phyloP scores from a whole-genome alignment of 2,329 filamentous ascomycete genomes.

The Metarhizium sp. region DNA sequence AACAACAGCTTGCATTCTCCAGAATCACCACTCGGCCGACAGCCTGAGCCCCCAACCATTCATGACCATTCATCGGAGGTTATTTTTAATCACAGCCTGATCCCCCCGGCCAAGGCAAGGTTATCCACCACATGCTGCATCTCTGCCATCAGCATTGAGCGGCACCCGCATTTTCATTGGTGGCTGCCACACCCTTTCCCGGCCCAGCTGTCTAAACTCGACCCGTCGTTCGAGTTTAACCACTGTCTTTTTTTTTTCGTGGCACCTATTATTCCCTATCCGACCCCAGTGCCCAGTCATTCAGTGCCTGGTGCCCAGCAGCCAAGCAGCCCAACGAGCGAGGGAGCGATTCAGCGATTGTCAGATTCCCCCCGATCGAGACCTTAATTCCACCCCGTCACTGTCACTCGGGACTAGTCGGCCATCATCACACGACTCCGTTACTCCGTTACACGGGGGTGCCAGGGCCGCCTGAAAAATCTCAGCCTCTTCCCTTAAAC shows the following conservation, averaged over 20 bases:
- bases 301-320: background rate
- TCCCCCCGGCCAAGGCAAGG: background rate
- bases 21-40: background rate
- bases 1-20: background rate
- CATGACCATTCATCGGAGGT: background rate
- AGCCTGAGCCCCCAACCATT: background rate
- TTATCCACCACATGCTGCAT: background rate
- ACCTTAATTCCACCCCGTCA: conserved; percentile 11
- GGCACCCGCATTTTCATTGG: background rate
- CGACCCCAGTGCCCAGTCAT: background rate
- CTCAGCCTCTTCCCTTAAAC: conserved; percentile 5
- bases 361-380: conserved; percentile 5
- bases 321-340: background rate
- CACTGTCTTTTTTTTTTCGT: background rate
- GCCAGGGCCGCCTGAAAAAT: conserved; percentile 6
- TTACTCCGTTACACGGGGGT: conserved; percentile 9
- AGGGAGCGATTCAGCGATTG: background rate
- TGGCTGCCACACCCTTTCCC: background rate
- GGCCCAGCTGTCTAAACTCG: background rate
- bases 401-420: conserved; percentile 10
- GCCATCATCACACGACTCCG: conserved; percentile 12
- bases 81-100: background rate
- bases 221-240: background rate
- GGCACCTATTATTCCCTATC: background rate
- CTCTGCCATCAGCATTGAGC: background rate